Base-by-base conservation (phyloP, 176 grass and related monocot species). In the Pontederia paniculata region DNA sequence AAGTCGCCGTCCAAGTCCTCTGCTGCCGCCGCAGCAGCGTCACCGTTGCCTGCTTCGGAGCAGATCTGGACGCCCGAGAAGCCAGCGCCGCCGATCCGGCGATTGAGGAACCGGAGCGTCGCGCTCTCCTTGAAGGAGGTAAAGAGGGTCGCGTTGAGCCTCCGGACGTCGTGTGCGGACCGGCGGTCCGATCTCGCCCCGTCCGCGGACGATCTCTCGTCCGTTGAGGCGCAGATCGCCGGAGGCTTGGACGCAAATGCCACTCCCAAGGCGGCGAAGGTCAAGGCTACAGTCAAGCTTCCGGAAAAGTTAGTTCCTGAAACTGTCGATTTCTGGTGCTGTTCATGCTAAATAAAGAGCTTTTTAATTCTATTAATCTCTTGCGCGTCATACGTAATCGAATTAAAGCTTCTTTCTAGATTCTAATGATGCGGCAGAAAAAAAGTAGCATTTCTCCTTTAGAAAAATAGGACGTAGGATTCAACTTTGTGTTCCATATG, bases 111-210 rank as follows among this genome's bases (percentile, higher is more conserved):
- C 56, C 63, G 31, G 14, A 74, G 73, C 60, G 37, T 95, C 10
- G 84, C 84, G 42, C 74, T 95, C 57, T 88, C 89, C 20, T 56
- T 85, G 18, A 82, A 72, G 65, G 84, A 47, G 55, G 73, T 95
- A 9, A 71, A 77, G 19, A 69, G 31, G 20, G 75, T 75, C 2
- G 81, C 89, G 23, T 64, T 85, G 19, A 72, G 45, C 25, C 55
- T 95, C 18, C 68, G 48, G 61, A 58, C 65, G 48, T 21, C 48
- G 0, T 10, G 42, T 4, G 53, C 31, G n/a, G 73, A 48, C 48
- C 60, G 2, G 22, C 42, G 59, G 20, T 2, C 18, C 50, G 8
- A 23, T 61, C 47, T 61, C 55, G 25, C 11, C 42, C 45, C 21
- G 44, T 45, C 57, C 25, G 60, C 37, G 43, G 86, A 68, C n/a